A percentile compares a stretch with the other conserved stretches of the same genome.
Evolutionary conservation across 306 rosid genomes (phyloP).

Genomic region (Trifolium dubium): DNA sequence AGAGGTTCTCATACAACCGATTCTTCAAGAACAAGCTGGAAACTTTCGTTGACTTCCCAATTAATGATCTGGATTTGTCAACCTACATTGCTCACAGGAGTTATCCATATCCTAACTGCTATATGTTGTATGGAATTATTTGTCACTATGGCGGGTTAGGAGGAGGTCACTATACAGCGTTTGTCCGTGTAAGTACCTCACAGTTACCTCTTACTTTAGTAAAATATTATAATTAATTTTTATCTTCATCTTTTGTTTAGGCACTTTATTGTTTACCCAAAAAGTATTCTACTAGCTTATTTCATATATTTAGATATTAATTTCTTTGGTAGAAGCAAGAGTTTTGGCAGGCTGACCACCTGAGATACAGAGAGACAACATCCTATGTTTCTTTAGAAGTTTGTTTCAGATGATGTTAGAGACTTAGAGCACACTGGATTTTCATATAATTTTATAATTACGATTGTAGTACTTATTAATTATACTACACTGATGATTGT

Average conservation of each 20-base stretch:
- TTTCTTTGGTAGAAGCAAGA: slow-evolving; percentile 18
- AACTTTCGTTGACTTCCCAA: slow-evolving; percentile 80
- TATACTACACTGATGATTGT: not conserved
- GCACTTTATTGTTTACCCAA: not conserved
- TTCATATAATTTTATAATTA: slow-evolving; percentile 9
- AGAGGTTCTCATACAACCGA: slow-evolving; percentile 71
- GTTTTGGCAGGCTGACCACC: slow-evolving; percentile 14
- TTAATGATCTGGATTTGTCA: slow-evolving; percentile 70
- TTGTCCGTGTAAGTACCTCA: slow-evolving; percentile 67
- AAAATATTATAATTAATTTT: slow-evolving; percentile 4
- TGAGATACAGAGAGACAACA: not conserved
- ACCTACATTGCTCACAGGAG: slow-evolving; percentile 47
- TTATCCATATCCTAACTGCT: slow-evolving; percentile 49
- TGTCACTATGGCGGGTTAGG: slow-evolving; percentile 86
- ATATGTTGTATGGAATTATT: slow-evolving; percentile 74
- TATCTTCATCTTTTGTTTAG: not conserved
- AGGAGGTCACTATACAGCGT: slow-evolving; percentile 91
- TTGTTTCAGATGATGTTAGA: not conserved
- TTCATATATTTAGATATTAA: not conserved
- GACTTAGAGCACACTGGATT: slow-evolving; percentile 22
- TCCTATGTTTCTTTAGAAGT: slow-evolving; percentile 14
- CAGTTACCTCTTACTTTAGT: slow-evolving; percentile 25
- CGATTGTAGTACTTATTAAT: not conserved
- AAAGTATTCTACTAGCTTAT: slow-evolving; percentile 1
- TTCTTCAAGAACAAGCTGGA: slow-evolving; percentile 71